A percentile compares a stretch with the other conserved stretches of the same genome.
phyloP scores from a whole-genome alignment of 2,329 filamentous ascomycete genomes.

The Gaeumannomyces sp. region DNA sequence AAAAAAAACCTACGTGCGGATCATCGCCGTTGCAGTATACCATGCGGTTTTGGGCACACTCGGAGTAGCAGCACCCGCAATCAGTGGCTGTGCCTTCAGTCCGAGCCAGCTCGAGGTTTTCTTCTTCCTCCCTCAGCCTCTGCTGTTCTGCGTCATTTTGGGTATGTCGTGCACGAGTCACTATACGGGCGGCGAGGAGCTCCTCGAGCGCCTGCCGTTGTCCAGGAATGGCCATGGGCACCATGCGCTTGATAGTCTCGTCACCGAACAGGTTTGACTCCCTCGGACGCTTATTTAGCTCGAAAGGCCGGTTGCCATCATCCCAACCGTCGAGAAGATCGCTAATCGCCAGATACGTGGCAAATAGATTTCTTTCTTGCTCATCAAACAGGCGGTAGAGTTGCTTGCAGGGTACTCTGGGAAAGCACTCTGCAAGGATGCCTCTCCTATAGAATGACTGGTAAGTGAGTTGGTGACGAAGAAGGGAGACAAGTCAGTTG shows the following conservation, averaged over 20 bases:
- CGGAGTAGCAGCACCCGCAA: conserved; percentile 68
- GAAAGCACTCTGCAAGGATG: conserved; percentile 31
- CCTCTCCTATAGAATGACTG: neutral
- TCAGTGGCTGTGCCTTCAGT: conserved; percentile 51
- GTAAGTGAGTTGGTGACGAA: neutral
- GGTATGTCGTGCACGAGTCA: conserved; percentile 21
- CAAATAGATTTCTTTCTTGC: conserved; percentile 25
- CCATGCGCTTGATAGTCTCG: conserved; percentile 14
- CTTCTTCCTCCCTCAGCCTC: conserved; percentile 29
- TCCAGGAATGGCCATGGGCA: conserved; percentile 1
- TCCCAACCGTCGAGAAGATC: conserved; percentile 14
- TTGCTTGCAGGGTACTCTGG: conserved; percentile 22
- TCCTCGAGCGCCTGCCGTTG: conserved; percentile 32
- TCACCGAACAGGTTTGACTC: conserved; percentile 9
- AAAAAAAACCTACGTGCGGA: conserved; percentile 38
- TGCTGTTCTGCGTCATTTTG: conserved; percentile 18
- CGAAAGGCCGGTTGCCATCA: conserved; percentile 16
- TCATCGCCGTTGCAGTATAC: conserved; percentile 56
- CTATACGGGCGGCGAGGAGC: conserved; percentile 29
- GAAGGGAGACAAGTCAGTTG: neutral
- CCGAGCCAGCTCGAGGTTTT: conserved; percentile 36
- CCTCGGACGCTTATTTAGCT: conserved; percentile 23
- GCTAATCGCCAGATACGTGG: conserved; percentile 29
- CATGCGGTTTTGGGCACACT: conserved; percentile 60
- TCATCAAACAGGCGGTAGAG: conserved; percentile 18